Evolutionary conservation across 805 yeast species (phyloP).

Genomic region (Candida oleophila): DNA sequence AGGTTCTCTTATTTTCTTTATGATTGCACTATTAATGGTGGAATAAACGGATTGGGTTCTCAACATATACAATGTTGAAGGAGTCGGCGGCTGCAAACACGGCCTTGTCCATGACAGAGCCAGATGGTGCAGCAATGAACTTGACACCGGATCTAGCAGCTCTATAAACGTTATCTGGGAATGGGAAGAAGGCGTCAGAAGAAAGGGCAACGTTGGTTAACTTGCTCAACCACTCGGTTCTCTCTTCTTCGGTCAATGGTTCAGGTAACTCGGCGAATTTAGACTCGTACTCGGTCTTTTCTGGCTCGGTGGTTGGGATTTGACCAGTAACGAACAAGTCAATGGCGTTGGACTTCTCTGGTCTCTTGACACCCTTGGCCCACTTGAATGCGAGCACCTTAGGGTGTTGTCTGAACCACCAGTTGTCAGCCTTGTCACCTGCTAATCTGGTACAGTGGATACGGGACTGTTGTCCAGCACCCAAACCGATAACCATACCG

Average conservation of each 20-base stretch:
- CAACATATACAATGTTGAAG: conserved; percentile 85
- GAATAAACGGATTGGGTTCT: conserved; percentile 96
- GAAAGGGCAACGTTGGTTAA: conserved; percentile 85
- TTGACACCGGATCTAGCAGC: conserved; percentile 97
- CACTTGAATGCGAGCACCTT: conserved; percentile 88
- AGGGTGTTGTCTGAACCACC: conserved; percentile 99
- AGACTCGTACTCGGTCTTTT: conserved; percentile 85
- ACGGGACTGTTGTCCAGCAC: conserved; percentile 99
- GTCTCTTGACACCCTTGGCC: conserved; percentile 98
- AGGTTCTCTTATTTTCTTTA: too few relatives aligned
- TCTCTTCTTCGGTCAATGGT: conserved; percentile 81
- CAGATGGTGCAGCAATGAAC: conserved; percentile 94
- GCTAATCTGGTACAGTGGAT: conserved; percentile 99
- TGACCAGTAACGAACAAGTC: conserved; percentile 90
- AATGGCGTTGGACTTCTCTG: conserved; percentile 97
- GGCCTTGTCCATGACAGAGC: conserved; percentile 96
- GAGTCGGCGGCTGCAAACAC: conserved; percentile 96
- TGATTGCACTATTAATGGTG: conserved; percentile 71
- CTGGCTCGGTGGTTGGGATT: conserved; percentile 90
- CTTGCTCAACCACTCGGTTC: conserved; percentile 80
- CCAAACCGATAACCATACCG: conserved; percentile 99
- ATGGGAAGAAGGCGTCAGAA: conserved; percentile 99
- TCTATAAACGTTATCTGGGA: conserved; percentile 98
- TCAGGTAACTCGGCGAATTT: conserved; percentile 82
- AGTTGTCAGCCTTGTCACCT: conserved; percentile 98